A percentile compares a stretch with the other conserved stretches of the same genome.
Evolutionary conservation across 306 rosid species (phyloP).

Genomic region (Quercus cerris): DNA sequence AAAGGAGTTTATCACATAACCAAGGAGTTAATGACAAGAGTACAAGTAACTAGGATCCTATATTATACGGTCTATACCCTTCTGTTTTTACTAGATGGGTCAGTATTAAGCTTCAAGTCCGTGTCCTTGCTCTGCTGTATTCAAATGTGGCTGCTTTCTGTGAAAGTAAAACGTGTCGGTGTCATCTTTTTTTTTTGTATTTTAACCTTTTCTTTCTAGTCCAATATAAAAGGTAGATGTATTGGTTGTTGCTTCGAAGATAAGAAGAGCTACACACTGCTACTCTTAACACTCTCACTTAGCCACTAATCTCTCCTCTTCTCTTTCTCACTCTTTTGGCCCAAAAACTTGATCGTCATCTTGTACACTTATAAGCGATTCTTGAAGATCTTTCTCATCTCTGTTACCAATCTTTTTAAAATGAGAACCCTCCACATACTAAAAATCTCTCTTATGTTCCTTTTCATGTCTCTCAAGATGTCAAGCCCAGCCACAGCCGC

Average conservation of each 20-base stretch:
- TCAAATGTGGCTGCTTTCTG: constrained; percentile 20
- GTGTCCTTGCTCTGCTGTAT: neutral
- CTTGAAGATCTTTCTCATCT: neutral
- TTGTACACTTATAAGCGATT: too few species aligned
- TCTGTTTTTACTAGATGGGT: too few species aligned
- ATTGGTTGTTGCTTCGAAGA: constrained; percentile 1
- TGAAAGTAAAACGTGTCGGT: constrained; percentile 48
- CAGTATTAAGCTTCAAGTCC: neutral
- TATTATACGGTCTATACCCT: neutral
- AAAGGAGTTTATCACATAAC: too few species aligned
- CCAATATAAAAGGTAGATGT: neutral
- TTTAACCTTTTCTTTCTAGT: neutral
- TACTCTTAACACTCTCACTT: neutral
- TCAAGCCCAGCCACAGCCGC: neutral
- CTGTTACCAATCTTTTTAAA: neutral
- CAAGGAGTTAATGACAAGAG: too few species aligned
- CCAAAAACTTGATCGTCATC: neutral
- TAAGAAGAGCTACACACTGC: neutral
- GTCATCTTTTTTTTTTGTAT: neutral
- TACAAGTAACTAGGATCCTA: neutral
- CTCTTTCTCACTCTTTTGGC: neutral
- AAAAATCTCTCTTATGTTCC: neutral
- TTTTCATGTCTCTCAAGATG: constrained; percentile 10
- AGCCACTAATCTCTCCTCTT: neutral
- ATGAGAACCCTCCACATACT: constrained; percentile 32